phyloP scores from a whole-genome alignment of 768 basidiomycete genomes.

The Xerocomellus intermedius region DNA sequence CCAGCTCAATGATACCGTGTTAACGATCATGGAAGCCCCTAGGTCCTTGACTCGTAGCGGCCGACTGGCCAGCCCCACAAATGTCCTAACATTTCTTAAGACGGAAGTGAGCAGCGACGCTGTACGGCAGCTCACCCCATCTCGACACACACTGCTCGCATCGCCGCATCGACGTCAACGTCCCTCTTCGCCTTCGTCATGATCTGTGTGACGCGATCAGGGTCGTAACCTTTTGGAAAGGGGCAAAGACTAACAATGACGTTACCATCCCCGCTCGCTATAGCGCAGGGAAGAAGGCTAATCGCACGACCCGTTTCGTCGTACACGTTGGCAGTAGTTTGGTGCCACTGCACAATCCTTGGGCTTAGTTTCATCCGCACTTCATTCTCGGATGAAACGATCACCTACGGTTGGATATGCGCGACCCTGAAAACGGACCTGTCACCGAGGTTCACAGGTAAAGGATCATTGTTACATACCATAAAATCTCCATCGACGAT shows the following conservation, averaged over 20 bases:
- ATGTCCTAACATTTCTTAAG: constrained; percentile 29
- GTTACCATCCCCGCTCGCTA: constrained; percentile 41
- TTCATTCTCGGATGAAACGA: constrained; percentile 11
- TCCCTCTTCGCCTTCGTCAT: constrained; percentile 47
- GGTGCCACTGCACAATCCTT: constrained; percentile 22
- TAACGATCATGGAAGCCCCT: constrained; percentile 43
- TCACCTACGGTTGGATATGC: constrained; percentile 31
- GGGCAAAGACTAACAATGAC: constrained; percentile 24
- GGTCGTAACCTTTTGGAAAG: not conserved
- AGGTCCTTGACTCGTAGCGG: constrained; percentile 40
- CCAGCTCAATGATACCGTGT: constrained; percentile 61
- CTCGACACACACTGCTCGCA: constrained; percentile 48
- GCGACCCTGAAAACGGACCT: constrained; percentile 32
- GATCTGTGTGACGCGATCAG: constrained; percentile 25
- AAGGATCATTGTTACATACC: constrained; percentile 21
- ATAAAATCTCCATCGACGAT: constrained; percentile 47
- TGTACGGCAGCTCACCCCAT: constrained; percentile 39
- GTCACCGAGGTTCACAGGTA: constrained; percentile 1
- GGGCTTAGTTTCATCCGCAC: not conserved
- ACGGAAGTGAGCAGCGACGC: not conserved
- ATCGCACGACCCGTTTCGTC: constrained; percentile 25
- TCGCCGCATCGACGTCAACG: constrained; percentile 41
- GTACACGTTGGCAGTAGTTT: constrained; percentile 33
- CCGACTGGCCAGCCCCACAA: constrained; percentile 43
- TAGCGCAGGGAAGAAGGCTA: constrained; percentile 33